Percentiles rank a stretch among this genome's conserved stretches.
These are phyloP conservation scores for Capsicum baccatum DNA, from an alignment of 257 asterid species.

Conservation along the genomic window DNA sequence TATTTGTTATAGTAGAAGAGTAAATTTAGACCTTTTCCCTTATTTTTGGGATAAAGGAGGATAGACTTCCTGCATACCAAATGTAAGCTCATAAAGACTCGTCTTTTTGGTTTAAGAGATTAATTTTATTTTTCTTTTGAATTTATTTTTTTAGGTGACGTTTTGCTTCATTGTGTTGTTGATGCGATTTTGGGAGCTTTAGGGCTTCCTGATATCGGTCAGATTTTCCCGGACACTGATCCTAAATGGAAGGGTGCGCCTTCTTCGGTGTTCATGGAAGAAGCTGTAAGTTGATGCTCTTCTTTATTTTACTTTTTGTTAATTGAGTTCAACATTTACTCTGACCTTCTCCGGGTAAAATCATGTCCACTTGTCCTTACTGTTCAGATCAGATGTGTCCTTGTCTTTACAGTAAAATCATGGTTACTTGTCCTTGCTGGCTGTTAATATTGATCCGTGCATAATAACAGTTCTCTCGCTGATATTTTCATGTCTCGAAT, in stretches of 20 bases:
- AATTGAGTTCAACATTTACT: background rate
- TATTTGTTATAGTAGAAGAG: conserved; percentile 3
- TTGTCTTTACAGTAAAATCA: background rate
- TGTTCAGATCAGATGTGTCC: background rate
- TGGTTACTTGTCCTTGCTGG: background rate
- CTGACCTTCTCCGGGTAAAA: background rate
- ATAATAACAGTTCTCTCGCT: background rate
- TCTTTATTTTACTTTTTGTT: conserved; percentile 6
- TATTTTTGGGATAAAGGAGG: background rate
- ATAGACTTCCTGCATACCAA: background rate
- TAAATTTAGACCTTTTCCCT: background rate
- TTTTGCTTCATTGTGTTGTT: conserved; percentile 95
- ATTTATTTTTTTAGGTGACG: conserved; percentile 65
- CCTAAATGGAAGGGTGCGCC: conserved; percentile 99
- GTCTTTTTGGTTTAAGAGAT: background rate
- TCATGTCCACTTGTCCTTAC: background rate
- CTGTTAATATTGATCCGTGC: background rate
- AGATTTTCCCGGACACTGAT: conserved; percentile 90
- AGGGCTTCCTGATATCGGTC: conserved; percentile 96
- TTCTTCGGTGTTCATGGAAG: conserved; percentile 81
- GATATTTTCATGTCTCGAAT: background rate
- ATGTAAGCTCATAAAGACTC: background rate
- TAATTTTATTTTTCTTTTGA: background rate
- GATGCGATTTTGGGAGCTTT: conserved; percentile 95
- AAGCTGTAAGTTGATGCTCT: conserved; percentile 66